Conservation (phyloP, 129 eudicot genomes). For the Oenanthe sinensis region DNA sequence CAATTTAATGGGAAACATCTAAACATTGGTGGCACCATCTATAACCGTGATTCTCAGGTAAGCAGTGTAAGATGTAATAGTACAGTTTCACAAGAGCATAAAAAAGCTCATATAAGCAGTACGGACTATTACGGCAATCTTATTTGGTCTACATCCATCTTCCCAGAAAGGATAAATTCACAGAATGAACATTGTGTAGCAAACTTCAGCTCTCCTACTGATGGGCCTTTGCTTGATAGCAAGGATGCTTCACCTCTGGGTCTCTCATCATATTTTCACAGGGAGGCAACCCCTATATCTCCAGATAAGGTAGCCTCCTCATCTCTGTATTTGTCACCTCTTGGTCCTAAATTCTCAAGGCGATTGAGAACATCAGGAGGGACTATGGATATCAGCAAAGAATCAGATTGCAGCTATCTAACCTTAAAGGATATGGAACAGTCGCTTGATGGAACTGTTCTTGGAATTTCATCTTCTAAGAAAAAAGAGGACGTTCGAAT, state of each 20-base stretch:
- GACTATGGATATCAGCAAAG: slow-evolving; percentile 25
- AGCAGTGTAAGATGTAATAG: slow-evolving; percentile 21
- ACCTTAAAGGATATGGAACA: slow-evolving; percentile 54
- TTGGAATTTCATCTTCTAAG: slow-evolving; percentile 28
- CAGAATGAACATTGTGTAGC: slow-evolving; percentile 24
- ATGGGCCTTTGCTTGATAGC: slow-evolving; percentile 75
- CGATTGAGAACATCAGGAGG: slow-evolving; percentile 25
- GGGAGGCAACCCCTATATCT: slow-evolving; percentile 29
- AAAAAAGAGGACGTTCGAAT: slow-evolving; percentile 33
- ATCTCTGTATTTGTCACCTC: slow-evolving; percentile 76
- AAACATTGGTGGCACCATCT: slow-evolving; percentile 25
- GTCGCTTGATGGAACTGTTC: slow-evolving; percentile 49
- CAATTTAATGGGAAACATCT: slow-evolving; percentile 41
- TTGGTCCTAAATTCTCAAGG: slow-evolving; percentile 60
- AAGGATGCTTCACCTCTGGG: slow-evolving; percentile 25
- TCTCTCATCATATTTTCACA: slow-evolving; percentile 21
- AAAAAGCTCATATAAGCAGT: slow-evolving; percentile 45
- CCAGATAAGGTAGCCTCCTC: slow-evolving; percentile 38
- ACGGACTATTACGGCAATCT: slow-evolving; percentile 23
- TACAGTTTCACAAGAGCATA: slow-evolving; percentile 42
- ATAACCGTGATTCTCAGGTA: slow-evolving; percentile 14
- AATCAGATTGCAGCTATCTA: slow-evolving; percentile 36
- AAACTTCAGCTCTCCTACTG: slow-evolving; percentile 37
- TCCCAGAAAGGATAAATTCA: slow-evolving; percentile 27
- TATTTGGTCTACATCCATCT: slow-evolving; percentile 29